Evolutionary conservation across 805 yeast species (phyloP).

Genomic region (Grigorovia yakushimaensis): DNA sequence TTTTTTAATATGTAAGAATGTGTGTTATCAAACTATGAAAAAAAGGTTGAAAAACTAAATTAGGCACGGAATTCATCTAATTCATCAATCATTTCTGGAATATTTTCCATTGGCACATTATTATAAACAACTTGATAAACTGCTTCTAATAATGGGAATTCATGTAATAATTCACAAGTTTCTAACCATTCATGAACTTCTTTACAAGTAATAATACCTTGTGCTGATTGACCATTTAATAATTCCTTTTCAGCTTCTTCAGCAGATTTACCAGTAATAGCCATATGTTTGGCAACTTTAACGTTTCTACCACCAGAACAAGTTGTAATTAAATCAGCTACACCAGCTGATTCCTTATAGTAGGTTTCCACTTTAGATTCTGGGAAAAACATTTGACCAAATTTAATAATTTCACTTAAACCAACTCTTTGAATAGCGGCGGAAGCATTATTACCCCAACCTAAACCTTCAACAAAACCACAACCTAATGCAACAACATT

Average conservation of each 20-base stretch:
- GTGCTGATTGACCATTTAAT: constrained; percentile 93
- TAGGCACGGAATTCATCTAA: constrained; percentile 15
- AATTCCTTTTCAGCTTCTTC: constrained; percentile 75
- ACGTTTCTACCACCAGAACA: constrained; percentile 98
- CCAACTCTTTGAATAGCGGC: constrained; percentile 97
- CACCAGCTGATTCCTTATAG: constrained; percentile 93
- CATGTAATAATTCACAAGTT: constrained; percentile 36
- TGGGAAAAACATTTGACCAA: constrained; percentile 76
- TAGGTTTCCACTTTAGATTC: constrained; percentile 68
- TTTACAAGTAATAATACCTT: constrained; percentile 82
- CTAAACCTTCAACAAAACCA: constrained; percentile 94
- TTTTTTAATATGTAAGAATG: neutral
- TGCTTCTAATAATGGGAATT: constrained; percentile 61
- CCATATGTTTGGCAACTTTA: constrained; percentile 79
- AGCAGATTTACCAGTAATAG: constrained; percentile 66
- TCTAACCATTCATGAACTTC: constrained; percentile 83
- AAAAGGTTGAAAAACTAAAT: neutral
- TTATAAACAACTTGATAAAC: constrained; percentile 80
- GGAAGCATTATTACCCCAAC: constrained; percentile 99
- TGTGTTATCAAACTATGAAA: neutral
- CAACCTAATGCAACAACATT: constrained; percentile 94
- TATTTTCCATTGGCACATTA: constrained; percentile 57
- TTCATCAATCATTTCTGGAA: constrained; percentile 61
- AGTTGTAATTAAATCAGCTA: constrained; percentile 94
- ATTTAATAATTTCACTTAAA: constrained; percentile 76